Base-by-base conservation (phyloP, 768 basidiomycete species). In the Boletellus ananas region DNA sequence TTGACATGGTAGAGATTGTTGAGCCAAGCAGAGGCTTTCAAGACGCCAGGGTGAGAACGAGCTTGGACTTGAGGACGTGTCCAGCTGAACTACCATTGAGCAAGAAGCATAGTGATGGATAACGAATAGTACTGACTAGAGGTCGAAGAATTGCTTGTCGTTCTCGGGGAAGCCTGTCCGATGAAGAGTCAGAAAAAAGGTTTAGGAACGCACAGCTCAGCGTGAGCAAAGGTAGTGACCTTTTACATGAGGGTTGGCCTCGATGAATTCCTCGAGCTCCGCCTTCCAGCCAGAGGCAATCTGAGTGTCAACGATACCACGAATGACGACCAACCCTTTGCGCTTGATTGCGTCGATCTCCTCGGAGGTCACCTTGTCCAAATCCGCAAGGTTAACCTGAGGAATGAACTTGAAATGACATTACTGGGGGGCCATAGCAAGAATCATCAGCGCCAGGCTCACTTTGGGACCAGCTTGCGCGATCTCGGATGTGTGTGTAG, bases 81-180 rank as follows among this genome's bases (percentile, higher is more conserved):
- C 76, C 76, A 78, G 63, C 76, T 77, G 31, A 21, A 51, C 23
- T 6, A 1, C 8, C 6, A 13, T 25, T 47, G 17, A 34, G 35
- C 27, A 45, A 36, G 45, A 35, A 20, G 11, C 2, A 2, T 18
- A 4, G 21, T 10, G 6, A 35, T 21, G 0, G n/a, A 6, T 9
- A 9, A 11, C 13, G 34, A 36, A 45, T 7, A 8, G 2, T 3
- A 72, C 79, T 45, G 56, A 85, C 85, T 87, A 87, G 43, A 88
- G 77, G 59, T 81, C 70, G 67, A 84, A 87, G 67, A 89, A 86
- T 57, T 88, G 85, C 45, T 83, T 85, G 56, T 87, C 68, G n/a
- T 74, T 56, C 6, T 52, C 72, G 0, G 85, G 83, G 29, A 73
- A 47, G 16, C 83, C 82, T 84, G 36, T 16, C 10, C 27, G 1